Evolutionary conservation across 75 land plant species (phyloP), one percentile per base, ranked within the genome.

Genomic region (Pinus albicaulis): DNA sequence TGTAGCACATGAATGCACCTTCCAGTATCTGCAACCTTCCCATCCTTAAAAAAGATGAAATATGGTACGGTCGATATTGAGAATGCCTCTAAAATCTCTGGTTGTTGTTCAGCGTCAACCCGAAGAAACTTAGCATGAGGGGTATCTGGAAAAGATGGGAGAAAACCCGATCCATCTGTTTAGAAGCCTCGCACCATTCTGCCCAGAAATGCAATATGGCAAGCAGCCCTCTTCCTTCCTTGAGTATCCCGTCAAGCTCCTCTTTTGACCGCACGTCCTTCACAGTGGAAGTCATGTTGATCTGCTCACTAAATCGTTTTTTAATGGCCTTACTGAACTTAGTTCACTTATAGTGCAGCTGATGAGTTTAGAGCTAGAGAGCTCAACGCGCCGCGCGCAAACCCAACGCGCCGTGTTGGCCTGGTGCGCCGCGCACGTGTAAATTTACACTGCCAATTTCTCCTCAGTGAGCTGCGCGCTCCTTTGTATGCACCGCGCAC

Each of bases 171-270:
- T 59, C 22, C 23, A 59, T 59, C 6, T 59, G 0, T n/a, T n/a
- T 59, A 23, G 97, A 96, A 6, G 97, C 92, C 59, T 85, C 89
- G 71, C 99, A 96, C 99, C 99, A 96, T 20, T 88, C 75, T 17
- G 99, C 97, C 94, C 97, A 93, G 84, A 93, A 96, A 74, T 93
- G 99, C 11, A 90, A 63, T 38, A 90, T 82, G 7, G 82, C 90
- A 57, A 92, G 80, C 3, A 38, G 5, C 7, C 41, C 41, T 11
- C 41, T 44, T 36, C 86, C 86, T 31, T 80, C 77, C 57, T 77
- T 41, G 7, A 84, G 7, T 55, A 78, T 71, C 14, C 23, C 52
- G 25, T 91, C 93, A 13, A 93, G 80, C 76, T 95, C 96, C 66
- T 44, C 82, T 86, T 88, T 91, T 57, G 85, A 81, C 25, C 76